phyloP scores from a whole-genome alignment of 2,329 filamentous ascomycete species.

The Cytospora chrysosperma region DNA sequence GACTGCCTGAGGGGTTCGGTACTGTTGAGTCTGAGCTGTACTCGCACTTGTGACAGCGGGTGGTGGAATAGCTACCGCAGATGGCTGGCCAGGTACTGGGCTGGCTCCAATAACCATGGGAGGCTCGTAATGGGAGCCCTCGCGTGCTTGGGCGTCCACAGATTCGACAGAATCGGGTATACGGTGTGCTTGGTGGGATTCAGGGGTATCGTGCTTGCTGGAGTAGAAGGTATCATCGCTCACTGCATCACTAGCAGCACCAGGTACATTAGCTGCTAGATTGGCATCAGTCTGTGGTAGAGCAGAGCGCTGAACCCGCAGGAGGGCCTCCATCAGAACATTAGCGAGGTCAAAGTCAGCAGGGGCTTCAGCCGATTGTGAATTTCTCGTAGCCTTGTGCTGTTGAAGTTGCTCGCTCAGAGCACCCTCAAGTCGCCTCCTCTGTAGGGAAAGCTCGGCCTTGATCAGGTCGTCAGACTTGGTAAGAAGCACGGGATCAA shows the following conservation, averaged over 20 bases:
- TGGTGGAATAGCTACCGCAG: constrained; percentile 18
- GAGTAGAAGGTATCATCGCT: constrained; percentile 97
- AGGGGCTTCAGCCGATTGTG: constrained; percentile 49
- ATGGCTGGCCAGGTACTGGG: constrained; percentile 22
- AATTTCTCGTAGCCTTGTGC: constrained; percentile 45
- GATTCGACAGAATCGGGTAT: constrained; percentile 42
- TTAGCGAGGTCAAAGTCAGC: constrained; percentile 70
- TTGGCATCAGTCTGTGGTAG: constrained; percentile 56
- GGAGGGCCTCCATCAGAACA: constrained; percentile 69
- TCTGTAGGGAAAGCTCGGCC: constrained; percentile 76
- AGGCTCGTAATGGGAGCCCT: constrained; percentile 37
- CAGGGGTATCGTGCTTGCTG: constrained; percentile 80
- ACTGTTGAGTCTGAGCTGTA: constrained; percentile 17
- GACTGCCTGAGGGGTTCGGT: constrained; percentile 2
- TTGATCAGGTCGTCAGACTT: constrained; percentile 83
- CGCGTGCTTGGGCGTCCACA: constrained; percentile 39
- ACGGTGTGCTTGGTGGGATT: constrained; percentile 49
- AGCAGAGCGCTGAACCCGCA: constrained; percentile 68
- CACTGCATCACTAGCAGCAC: constrained; percentile 71
- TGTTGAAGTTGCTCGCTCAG: constrained; percentile 77
- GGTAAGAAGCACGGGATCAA: constrained; percentile 79
- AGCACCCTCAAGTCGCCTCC: constrained; percentile 75
- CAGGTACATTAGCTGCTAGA: constrained; percentile 55
- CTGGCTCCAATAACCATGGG: constrained; percentile 32
- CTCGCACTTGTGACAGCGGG: constrained; percentile 13